These are phyloP conservation scores for Meyerozyma athensensis DNA, from an alignment of 1,139 yeast genomes.

Conservation along the genomic window DNA sequence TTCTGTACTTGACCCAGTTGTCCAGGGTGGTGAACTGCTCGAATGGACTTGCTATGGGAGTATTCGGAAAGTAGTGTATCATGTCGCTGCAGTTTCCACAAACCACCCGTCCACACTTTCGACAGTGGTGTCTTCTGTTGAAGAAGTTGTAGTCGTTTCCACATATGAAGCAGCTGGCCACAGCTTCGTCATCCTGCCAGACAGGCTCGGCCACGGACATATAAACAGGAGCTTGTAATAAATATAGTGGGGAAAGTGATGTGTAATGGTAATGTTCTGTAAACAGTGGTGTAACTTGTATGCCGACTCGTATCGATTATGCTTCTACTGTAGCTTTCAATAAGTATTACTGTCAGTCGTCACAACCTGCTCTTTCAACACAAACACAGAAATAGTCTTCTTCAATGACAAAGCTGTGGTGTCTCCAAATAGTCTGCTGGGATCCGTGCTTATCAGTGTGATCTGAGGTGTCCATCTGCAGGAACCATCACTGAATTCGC, in stretches of 20 bases:
- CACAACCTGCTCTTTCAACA: too few species aligned
- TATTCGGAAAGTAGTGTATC: slow-evolving; percentile 38
- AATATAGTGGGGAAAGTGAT: not conserved
- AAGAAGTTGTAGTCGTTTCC: slow-evolving; percentile 53
- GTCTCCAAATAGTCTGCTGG: too few species aligned
- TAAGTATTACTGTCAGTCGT: too few species aligned
- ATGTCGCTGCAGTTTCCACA: slow-evolving; percentile 62
- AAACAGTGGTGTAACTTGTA: too few species aligned
- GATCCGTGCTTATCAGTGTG: not conserved
- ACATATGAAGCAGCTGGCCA: slow-evolving; percentile 60
- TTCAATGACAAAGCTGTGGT: too few species aligned
- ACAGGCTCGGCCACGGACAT: slow-evolving; percentile 27
- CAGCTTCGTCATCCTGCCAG: slow-evolving; percentile 81
- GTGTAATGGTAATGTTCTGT: not conserved
- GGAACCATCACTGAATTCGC: not conserved
- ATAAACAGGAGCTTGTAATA: not conserved
- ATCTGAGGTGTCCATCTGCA: not conserved
- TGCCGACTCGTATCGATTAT: too few species aligned
- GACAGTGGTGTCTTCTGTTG: slow-evolving; percentile 85
- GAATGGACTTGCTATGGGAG: slow-evolving; percentile 29
- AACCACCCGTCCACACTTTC: slow-evolving; percentile 76
- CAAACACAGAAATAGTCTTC: too few species aligned
- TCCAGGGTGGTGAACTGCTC: slow-evolving; percentile 23
- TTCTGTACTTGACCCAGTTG: slow-evolving; percentile 42
- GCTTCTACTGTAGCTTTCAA: slow-evolving; percentile 85